Conservation (phyloP, 495 filamentous ascomycete genomes). For the Staphylotrichum tortipilum region DNA sequence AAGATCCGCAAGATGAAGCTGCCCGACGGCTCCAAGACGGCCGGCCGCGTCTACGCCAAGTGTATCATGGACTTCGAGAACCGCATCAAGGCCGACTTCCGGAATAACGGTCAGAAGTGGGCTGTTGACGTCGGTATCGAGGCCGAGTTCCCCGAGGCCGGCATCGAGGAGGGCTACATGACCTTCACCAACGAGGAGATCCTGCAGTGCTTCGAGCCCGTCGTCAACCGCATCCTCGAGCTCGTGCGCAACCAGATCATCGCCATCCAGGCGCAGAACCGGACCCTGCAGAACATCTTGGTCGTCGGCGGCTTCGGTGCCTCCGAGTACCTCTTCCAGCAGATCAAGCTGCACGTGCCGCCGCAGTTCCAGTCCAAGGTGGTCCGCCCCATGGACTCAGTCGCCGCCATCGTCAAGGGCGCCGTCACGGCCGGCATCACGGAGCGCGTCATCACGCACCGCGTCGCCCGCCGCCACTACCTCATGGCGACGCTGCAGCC, state of each 20-base stretch:
- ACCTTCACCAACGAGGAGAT: conserved; percentile 77
- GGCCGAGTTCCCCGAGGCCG: conserved; percentile 66
- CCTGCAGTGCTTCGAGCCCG: conserved; percentile 68
- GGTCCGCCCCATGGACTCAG: conserved; percentile 68
- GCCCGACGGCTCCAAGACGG: conserved; percentile 64
- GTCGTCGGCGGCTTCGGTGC: conserved; percentile 69
- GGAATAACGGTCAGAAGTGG: conserved; percentile 75
- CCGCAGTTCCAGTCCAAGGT: conserved; percentile 73
- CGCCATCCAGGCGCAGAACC: conserved; percentile 67
- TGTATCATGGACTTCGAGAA: conserved; percentile 79
- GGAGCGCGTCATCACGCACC: conserved; percentile 89
- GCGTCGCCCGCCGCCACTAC: conserved; percentile 96
- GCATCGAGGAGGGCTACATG: conserved; percentile 73
- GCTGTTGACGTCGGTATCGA: conserved; percentile 70
- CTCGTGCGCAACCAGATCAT: conserved; percentile 71
- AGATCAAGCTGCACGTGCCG: conserved; percentile 75
- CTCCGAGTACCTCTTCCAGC: conserved; percentile 71
- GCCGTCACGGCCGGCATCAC: conserved; percentile 86
- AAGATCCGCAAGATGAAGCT: conserved; percentile 76
- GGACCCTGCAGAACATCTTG: conserved; percentile 62
- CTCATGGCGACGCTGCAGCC: conserved; percentile 98
- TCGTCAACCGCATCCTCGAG: conserved; percentile 65
- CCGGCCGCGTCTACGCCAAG: conserved; percentile 66
- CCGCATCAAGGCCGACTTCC: conserved; percentile 70
- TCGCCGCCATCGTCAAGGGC: conserved; percentile 69